These are phyloP conservation scores for Solanum chacoense DNA, from an alignment of 305 asterid genomes.

Conservation along the genomic window DNA sequence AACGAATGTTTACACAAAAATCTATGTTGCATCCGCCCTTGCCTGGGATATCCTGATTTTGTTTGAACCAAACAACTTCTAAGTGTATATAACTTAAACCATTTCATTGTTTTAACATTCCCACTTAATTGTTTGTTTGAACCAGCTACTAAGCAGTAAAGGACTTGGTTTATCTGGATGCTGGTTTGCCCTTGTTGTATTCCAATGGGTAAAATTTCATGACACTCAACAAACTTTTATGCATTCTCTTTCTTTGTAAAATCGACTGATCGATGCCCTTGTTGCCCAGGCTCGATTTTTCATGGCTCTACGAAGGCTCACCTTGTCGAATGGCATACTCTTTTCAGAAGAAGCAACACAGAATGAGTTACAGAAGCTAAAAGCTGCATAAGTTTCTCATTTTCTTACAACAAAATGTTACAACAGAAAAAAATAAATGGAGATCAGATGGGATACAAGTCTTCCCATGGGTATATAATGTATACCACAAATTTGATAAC, in stretches of 20 bases:
- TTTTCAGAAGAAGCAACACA: slow-evolving; percentile 35
- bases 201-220: slow-evolving; percentile 64
- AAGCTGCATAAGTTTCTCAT: slow-evolving; percentile 22
- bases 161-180: slow-evolving; percentile 69
- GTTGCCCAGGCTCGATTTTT: slow-evolving; percentile 56
- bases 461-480: background rate
- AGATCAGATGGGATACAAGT: background rate
- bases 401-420: background rate
- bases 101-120: background rate
- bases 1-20: background rate
- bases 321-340: slow-evolving; percentile 42
- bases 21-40: background rate
- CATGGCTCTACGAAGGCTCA: slow-evolving; percentile 63
- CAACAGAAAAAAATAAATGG: background rate
- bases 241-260: background rate
- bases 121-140: background rate
- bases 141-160: slow-evolving; percentile 49
- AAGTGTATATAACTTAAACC: background rate
- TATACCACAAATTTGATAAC: background rate
- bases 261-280: background rate
- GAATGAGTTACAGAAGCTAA: slow-evolving; percentile 30
- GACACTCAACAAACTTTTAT: background rate
- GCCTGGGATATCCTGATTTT: background rate
- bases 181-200: slow-evolving; percentile 80
- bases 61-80: background rate